These are phyloP conservation scores for Podaxis rugospora DNA, from an alignment of 768 basidiomycete genomes.

Conservation along the genomic window DNA sequence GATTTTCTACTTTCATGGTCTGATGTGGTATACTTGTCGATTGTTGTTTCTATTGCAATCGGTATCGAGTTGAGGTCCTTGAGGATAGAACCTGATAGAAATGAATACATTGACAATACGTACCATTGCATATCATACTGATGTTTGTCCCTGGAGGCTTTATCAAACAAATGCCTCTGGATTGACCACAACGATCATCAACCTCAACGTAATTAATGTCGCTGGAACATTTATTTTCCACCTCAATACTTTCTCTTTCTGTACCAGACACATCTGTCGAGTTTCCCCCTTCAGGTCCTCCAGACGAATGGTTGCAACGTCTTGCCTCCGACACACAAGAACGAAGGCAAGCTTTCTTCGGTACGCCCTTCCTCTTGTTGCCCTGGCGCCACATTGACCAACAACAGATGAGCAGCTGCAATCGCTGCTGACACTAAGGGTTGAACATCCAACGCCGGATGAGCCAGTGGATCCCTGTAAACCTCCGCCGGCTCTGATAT, in stretches of 20 bases:
- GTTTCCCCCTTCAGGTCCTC: constrained; percentile 43
- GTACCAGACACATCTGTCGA: constrained; percentile 62
- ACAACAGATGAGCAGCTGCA: constrained; percentile 53
- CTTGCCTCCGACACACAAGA: constrained; percentile 41
- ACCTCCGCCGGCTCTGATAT: constrained; percentile 45
- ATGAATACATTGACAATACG: neutral
- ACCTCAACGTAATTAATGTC: constrained; percentile 26
- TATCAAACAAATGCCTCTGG: neutral
- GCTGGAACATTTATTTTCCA: constrained; percentile 61
- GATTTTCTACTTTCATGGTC: neutral
- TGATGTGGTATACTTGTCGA: neutral
- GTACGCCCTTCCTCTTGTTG: constrained; percentile 33
- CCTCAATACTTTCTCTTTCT: constrained; percentile 54
- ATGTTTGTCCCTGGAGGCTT: neutral
- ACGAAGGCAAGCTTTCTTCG: constrained; percentile 70
- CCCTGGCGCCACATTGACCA: constrained; percentile 20
- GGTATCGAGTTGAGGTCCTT: neutral
- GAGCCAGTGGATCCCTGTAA: constrained; percentile 29
- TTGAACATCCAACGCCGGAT: constrained; percentile 55
- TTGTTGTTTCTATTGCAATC: neutral
- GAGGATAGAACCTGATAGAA: neutral
- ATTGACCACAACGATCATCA: neutral
- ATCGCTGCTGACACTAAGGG: constrained; percentile 43
- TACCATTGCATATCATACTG: neutral
- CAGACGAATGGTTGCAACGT: constrained; percentile 54